Evolutionary conservation across 805 yeast genomes (phyloP).

Genomic region (Metschnikowia gruessii): DNA sequence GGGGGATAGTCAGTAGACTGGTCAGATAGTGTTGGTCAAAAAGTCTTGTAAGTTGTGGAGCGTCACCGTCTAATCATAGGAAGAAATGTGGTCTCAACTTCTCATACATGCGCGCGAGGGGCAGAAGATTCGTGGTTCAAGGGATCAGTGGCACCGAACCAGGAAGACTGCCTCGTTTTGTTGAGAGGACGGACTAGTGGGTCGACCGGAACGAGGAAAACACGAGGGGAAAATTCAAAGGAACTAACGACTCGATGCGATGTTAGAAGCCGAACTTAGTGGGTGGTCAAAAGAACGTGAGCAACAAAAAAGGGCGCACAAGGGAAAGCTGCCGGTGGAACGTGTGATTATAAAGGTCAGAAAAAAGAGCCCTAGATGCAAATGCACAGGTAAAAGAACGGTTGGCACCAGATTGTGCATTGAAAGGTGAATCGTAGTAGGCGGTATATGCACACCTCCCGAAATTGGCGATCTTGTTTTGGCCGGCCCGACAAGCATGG

Average conservation of each 20-base stretch:
- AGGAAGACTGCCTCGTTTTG: slow-evolving; percentile 3
- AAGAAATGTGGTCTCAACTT: background rate
- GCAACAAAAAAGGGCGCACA: background rate
- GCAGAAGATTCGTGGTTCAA: background rate
- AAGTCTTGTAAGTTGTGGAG: background rate
- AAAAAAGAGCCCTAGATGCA: background rate
- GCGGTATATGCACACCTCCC: slow-evolving; percentile 3
- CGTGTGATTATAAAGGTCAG: background rate
- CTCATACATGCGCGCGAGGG: background rate
- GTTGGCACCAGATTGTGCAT: slow-evolving; percentile 6
- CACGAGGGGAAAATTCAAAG: background rate
- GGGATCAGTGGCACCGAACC: background rate
- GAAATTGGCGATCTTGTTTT: slow-evolving; percentile 2
- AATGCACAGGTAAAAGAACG: slow-evolving; percentile 1
- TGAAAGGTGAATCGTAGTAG: slow-evolving; percentile 1
- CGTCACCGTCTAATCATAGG: background rate
- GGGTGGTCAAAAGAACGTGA: background rate
- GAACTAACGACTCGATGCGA: no score
- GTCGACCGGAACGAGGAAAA: background rate
- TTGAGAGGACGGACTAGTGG: background rate
- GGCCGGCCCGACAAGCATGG: slow-evolving; percentile 1
- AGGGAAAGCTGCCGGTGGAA: background rate
- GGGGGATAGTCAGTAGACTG: background rate
- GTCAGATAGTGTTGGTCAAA: background rate
- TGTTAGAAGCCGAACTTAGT: background rate